These are phyloP conservation scores for Prasinococcaceae sp. DNA, from an alignment of 139 green algal genomes.

Conservation along the genomic window DNA sequence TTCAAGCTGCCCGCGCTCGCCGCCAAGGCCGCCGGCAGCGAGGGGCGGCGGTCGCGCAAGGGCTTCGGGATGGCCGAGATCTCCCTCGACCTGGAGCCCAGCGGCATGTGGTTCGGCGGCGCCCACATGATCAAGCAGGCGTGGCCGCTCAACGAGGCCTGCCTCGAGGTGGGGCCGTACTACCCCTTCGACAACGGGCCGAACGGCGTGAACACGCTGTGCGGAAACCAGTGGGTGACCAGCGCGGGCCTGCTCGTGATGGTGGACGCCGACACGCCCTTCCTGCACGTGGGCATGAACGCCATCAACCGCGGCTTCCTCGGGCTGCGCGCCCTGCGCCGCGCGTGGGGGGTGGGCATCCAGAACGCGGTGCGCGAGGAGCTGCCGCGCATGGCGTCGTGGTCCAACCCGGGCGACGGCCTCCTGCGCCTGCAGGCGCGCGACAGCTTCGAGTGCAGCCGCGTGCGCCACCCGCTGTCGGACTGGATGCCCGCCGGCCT, in stretches of 20 bases:
- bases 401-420: conserved; percentile 26
- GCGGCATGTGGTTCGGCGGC: conserved; percentile 43
- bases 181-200: conserved; percentile 52
- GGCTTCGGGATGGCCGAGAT: conserved; percentile 39
- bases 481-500: conserved; percentile 27
- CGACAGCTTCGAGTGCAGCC: conserved; percentile 14
- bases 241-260: conserved; percentile 36
- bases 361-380: conserved; percentile 36
- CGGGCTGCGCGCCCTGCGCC: conserved; percentile 13
- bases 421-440: conserved; percentile 37
- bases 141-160: conserved; percentile 41
- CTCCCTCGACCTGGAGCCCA: conserved; percentile 25
- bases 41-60: too few species aligned
- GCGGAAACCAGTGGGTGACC: conserved; percentile 40
- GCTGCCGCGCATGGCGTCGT: conserved; percentile 18
- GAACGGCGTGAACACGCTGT: conserved; percentile 44
- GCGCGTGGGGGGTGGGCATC: conserved; percentile 22
- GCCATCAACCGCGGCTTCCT: conserved; percentile 11
- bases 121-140: conserved; percentile 45
- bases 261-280: conserved; percentile 38
- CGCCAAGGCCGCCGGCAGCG: not conserved
- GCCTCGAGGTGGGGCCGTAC: conserved; percentile 39
- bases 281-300: conserved; percentile 52
- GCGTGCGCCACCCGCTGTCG: conserved; percentile 34
- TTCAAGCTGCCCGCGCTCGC: conserved; percentile 12